Base-by-base conservation (phyloP, 306 rosid species). In the Lathyrus aphaca region DNA sequence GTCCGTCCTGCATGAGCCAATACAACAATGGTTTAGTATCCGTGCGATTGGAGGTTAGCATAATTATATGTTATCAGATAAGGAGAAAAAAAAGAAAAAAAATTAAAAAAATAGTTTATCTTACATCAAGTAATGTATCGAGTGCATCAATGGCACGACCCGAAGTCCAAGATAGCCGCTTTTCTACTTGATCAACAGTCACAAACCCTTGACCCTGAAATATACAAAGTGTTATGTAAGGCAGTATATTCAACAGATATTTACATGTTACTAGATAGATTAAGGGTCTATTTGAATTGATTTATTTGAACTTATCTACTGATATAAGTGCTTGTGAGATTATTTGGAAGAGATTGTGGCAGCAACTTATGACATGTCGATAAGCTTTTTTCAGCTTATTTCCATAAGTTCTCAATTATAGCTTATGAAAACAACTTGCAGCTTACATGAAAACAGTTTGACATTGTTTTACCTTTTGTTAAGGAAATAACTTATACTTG, bases 91-190 rank as follows among this genome's bases (percentile, higher is more conserved):
- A 35, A 57, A 59, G 3, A 8, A 7, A 2, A 35, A 46, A 46
- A 7, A 44, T 23, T 14, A 11, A n/a, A 66, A 11, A n/a, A 66
- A 46, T 10, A 5, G 27, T 48, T 32, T 40, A 44, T 77, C 89
- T 80, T 83, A 91, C 99, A 11, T 94, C 89, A 11, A 94, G 81
- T 65, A 94, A 82, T 50, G 95, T 94, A 45, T 94, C 99, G 6
- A 94, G 91, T 56, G 97, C 91, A 82, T 94, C 99, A 21, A 81
- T 83, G 65, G 96, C 95, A 53, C 89, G 97, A 3, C 99, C 96
- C 0, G 89, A 76, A 18, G 92, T 86, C 99, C 99, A 94, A 51
- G 95, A 91, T 23, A 88, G 80, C 58, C 87, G 85, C 64, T 86
- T 86, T 80, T 91, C 97, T 19, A 88, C 96, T 82, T 91, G 97